phyloP scores from a whole-genome alignment of 352 stramenopile genomes.

The Phytophthora hybrid region DNA sequence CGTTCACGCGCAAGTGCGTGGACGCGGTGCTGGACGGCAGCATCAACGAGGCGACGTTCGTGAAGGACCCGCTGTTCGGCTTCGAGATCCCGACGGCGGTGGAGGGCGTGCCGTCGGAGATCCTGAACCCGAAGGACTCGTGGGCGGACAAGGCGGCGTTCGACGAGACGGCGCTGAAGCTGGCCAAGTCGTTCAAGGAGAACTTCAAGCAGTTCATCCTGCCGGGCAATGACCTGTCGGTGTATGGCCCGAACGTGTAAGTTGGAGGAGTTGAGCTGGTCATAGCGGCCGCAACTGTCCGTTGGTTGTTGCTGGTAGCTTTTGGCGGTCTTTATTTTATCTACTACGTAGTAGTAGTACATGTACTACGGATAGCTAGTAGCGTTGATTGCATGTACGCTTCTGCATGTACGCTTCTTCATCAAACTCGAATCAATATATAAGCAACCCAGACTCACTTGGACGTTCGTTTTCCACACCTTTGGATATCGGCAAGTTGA shows the following conservation, averaged over 20 bases:
- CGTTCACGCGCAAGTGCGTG: slow-evolving; percentile 81
- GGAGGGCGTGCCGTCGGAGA: slow-evolving; percentile 75
- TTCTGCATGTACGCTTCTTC: too few relatives aligned
- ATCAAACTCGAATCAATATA: too few relatives aligned
- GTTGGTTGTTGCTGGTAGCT: too few relatives aligned
- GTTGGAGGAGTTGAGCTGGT: slow-evolving; percentile 8
- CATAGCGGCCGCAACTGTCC: too few relatives aligned
- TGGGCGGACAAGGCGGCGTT: slow-evolving; percentile 87
- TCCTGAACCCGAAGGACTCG: slow-evolving; percentile 78
- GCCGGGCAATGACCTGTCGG: slow-evolving; percentile 75
- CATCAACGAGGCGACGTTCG: slow-evolving; percentile 71
- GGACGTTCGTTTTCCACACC: too few relatives aligned
- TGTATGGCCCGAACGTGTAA: slow-evolving; percentile 63
- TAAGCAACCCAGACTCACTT: too few relatives aligned
- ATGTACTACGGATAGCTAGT: too few relatives aligned
- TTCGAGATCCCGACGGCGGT: slow-evolving; percentile 74
- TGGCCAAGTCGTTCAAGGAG: slow-evolving; percentile 79
- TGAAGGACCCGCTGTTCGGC: slow-evolving; percentile 77
- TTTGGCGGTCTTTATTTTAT: too few relatives aligned
- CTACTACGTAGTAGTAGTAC: too few relatives aligned
- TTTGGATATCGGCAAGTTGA: not conserved
- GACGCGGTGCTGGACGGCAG: slow-evolving; percentile 77
- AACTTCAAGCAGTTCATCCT: slow-evolving; percentile 91
- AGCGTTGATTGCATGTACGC: too few relatives aligned
- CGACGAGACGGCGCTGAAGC: slow-evolving; percentile 75